These are phyloP conservation scores for Botrytis fragariae DNA, from an alignment of 2,329 filamentous ascomycete species.

Conservation along the genomic window DNA sequence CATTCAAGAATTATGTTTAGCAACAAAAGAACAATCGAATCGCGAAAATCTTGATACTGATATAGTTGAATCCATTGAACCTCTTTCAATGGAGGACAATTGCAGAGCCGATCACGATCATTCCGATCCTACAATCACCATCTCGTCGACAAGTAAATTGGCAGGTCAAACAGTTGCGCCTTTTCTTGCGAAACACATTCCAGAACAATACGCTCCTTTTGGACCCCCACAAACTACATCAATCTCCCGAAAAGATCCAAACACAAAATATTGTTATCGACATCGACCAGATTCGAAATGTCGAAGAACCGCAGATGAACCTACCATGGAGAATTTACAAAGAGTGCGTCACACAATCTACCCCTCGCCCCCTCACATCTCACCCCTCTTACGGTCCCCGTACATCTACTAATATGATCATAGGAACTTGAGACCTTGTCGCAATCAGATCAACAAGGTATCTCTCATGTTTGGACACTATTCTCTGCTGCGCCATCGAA, in stretches of 20 bases:
- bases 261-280: constrained; percentile 93
- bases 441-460: constrained; percentile 85
- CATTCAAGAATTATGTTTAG: constrained; percentile 19
- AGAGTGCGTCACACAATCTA: constrained; percentile 54
- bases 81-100: constrained; percentile 31
- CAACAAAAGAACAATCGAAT: constrained; percentile 20
- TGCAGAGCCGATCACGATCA: constrained; percentile 30
- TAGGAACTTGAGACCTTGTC: constrained; percentile 81
- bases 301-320: constrained; percentile 86
- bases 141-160: constrained; percentile 34
- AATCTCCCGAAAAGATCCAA: constrained; percentile 53
- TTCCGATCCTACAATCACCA: constrained; percentile 29
- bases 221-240: constrained; percentile 48
- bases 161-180: constrained; percentile 47
- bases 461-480: constrained; percentile 95
- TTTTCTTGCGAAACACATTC: constrained; percentile 88
- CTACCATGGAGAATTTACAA: constrained; percentile 93
- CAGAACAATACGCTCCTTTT: constrained; percentile 79
- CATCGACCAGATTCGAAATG: constrained; percentile 94
- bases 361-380: background rate
- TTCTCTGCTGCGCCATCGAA: constrained; percentile 95
- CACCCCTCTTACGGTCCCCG: background rate
- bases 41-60: constrained; percentile 19
- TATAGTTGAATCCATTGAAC: constrained; percentile 25
- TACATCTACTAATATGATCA: constrained; percentile 15